These are phyloP conservation scores for Bocquillonia castaneifolia DNA, from an alignment of 441 rosid species.

Conservation along the genomic window DNA sequence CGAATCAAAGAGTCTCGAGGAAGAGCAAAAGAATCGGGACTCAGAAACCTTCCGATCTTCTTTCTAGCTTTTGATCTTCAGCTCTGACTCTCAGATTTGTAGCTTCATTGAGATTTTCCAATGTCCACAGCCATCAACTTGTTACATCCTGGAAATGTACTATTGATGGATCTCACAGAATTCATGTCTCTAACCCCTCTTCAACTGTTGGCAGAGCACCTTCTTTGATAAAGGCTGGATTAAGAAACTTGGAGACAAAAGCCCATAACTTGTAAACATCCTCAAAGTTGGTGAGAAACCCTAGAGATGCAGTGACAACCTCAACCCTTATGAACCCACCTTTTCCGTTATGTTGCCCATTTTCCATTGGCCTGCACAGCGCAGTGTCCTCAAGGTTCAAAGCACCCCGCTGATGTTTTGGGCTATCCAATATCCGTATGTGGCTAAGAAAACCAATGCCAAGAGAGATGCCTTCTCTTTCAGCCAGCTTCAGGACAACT, in stretches of 20 bases:
- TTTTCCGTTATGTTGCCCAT: conserved; percentile 53
- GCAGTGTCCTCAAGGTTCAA: conserved; percentile 53
- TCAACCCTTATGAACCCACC: conserved; percentile 69
- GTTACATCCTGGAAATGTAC: conserved; percentile 15
- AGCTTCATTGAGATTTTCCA: not conserved
- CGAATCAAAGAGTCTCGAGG: conserved; percentile 32
- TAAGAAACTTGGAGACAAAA: conserved; percentile 78
- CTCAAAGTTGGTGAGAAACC: conserved; percentile 90
- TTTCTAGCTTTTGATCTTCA: conserved; percentile 32
- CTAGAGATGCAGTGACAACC: conserved; percentile 90
- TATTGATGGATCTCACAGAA: not conserved
- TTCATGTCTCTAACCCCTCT: conserved; percentile 59
- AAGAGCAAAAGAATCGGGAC: conserved; percentile 33
- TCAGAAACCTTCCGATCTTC: conserved; percentile 15
- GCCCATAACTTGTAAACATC: conserved; percentile 92
- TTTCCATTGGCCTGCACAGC: conserved; percentile 57
- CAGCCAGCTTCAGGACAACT: conserved; percentile 82
- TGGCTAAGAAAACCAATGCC: conserved; percentile 85
- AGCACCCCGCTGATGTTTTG: conserved; percentile 45
- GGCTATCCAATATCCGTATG: conserved; percentile 63
- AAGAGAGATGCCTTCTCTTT: conserved; percentile 79
- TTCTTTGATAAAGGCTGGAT: conserved; percentile 62
- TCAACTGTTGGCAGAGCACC: conserved; percentile 69
- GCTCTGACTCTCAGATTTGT: conserved; percentile 30
- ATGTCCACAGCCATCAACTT: not conserved